These are phyloP conservation scores for Sporobolomyces phaffii DNA, from an alignment of 768 basidiomycete genomes.

Conservation along the genomic window DNA sequence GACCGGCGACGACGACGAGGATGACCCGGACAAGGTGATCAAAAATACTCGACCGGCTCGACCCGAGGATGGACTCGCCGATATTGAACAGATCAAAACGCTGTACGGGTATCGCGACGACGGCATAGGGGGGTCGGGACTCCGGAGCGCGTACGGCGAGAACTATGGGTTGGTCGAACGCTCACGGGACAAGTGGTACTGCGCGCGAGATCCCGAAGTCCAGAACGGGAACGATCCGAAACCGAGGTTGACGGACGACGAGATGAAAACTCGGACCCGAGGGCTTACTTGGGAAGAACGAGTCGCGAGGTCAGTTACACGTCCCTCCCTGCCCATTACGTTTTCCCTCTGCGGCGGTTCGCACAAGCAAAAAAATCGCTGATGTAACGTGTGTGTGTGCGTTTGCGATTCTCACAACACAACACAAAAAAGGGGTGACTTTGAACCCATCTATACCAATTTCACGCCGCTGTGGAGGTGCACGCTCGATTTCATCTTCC, in stretches of 20 bases:
- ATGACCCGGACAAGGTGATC: conserved; percentile 65
- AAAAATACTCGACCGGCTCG: conserved; percentile 63
- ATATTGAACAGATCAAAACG: conserved; percentile 54
- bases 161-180: conserved; percentile 36
- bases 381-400: too few relatives aligned
- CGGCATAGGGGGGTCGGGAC: background rate
- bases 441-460: conserved; percentile 36
- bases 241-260: conserved; percentile 52
- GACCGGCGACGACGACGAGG: conserved; percentile 48
- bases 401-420: too few relatives aligned
- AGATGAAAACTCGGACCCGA: conserved; percentile 55
- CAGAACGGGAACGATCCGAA: conserved; percentile 43
- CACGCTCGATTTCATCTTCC: conserved; percentile 64
- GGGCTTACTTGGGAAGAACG: conserved; percentile 42
- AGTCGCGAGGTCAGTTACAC: background rate
- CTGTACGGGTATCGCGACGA: conserved; percentile 47
- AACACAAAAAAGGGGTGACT: conserved; percentile 35
- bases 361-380: too few relatives aligned
- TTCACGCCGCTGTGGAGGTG: conserved; percentile 38
- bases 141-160: conserved; percentile 35
- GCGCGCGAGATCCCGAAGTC: conserved; percentile 19
- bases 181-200: conserved; percentile 32
- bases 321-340: background rate
- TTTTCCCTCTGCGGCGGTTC: background rate
- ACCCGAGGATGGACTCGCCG: conserved; percentile 64